These are phyloP conservation scores for Eutrema salsugineum DNA, from an alignment of 441 rosid genomes.

Conservation along the genomic window DNA sequence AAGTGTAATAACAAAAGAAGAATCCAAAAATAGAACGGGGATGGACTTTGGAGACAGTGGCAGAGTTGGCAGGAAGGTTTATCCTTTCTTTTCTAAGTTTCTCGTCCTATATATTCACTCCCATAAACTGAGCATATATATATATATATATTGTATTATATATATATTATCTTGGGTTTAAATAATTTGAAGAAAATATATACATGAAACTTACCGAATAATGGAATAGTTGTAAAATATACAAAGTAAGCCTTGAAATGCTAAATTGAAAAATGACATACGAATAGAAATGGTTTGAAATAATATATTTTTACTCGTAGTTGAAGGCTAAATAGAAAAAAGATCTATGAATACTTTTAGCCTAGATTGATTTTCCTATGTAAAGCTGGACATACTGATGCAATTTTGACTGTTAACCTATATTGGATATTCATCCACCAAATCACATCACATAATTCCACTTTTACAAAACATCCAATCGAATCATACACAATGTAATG, in stretches of 20 bases:
- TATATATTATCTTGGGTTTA: too few relatives aligned
- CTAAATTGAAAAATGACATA: not conserved
- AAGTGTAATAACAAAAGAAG: slow-evolving; percentile 8
- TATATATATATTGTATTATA: too few relatives aligned
- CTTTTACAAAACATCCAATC: not conserved
- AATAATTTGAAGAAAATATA: too few relatives aligned
- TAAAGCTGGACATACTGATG: not conserved
- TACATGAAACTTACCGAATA: not conserved
- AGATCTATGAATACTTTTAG: too few relatives aligned
- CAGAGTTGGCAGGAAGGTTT: slow-evolving; percentile 20
- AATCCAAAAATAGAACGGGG: not conserved
- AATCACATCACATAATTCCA: not conserved
- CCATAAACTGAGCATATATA: not conserved
- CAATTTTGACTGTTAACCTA: not conserved
- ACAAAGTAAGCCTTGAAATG: not conserved
- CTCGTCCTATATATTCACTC: not conserved
- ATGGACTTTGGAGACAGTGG: slow-evolving; percentile 17
- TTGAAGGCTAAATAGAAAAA: too few relatives aligned
- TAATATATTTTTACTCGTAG: too few relatives aligned
- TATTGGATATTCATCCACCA: not conserved
- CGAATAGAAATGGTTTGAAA: not conserved
- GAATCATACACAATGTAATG: not conserved
- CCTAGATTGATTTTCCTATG: too few relatives aligned
- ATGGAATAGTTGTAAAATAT: not conserved
- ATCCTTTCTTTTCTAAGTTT: slow-evolving; percentile 3